Conservation (phyloP, 331 rosid species). For the Acacia pycnantha region DNA sequence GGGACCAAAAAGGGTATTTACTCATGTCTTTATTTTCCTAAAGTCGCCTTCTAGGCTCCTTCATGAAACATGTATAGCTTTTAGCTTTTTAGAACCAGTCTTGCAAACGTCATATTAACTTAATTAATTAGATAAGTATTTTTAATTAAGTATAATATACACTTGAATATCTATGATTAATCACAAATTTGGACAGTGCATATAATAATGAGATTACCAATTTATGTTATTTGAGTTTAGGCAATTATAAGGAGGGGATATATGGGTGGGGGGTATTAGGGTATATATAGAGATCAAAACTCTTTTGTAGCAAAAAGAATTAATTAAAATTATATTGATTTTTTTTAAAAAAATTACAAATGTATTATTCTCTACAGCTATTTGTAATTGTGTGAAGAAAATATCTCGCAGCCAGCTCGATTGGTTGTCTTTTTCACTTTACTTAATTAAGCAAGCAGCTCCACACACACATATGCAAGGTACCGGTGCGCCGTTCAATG, state of each 20-base stretch:
- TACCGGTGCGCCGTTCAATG: not conserved
- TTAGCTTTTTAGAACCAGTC: not conserved
- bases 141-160: not conserved
- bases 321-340: not conserved
- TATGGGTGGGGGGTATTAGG: too few relatives aligned
- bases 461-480: too few relatives aligned
- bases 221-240: not conserved
- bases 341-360: too few relatives aligned
- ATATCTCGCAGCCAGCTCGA: constrained; percentile 11
- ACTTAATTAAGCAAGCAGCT: not conserved
- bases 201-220: not conserved
- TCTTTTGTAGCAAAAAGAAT: not conserved
- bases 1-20: too few relatives aligned
- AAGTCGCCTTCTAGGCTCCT: not conserved
- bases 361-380: not conserved
- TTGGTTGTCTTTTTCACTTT: not conserved
- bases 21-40: not conserved
- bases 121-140: too few relatives aligned
- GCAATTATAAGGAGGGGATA: not conserved
- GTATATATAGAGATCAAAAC: not conserved
- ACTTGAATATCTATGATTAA: not conserved
- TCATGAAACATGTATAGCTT: not conserved
- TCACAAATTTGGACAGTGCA: not conserved
- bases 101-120: not conserved
- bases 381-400: not conserved